These are phyloP conservation scores for Phialemonium atrogriseum DNA, from an alignment of 2,329 filamentous ascomycete species.

Conservation along the genomic window DNA sequence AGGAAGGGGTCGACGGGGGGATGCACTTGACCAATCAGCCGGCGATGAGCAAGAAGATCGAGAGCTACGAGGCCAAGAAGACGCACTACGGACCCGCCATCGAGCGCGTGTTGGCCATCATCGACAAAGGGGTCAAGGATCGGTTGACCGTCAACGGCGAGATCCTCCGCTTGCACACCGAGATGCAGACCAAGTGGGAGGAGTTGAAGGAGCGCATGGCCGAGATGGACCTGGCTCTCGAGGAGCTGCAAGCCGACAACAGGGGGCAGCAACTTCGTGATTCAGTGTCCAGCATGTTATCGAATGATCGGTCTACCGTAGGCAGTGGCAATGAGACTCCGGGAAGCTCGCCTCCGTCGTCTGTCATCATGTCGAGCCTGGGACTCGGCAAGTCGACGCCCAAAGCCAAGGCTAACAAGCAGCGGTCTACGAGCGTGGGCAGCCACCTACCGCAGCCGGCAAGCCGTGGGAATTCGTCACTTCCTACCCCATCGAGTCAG, in stretches of 20 bases:
- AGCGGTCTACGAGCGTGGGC: conserved; percentile 38
- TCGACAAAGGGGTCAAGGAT: conserved; percentile 91
- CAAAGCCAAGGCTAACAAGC: conserved; percentile 28
- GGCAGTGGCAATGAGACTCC: conserved; percentile 65
- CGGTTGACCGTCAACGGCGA: conserved; percentile 96
- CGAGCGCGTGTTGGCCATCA: conserved; percentile 82
- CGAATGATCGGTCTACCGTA: conserved; percentile 65
- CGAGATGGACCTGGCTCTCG: conserved; percentile 66
- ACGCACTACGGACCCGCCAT: conserved; percentile 90
- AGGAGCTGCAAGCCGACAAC: conserved; percentile 58
- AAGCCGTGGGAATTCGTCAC: conserved; percentile 36
- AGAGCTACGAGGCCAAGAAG: conserved; percentile 92
- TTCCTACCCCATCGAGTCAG: conserved; percentile 34
- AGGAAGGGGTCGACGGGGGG: conserved; percentile 67
- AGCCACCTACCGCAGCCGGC: conserved; percentile 37
- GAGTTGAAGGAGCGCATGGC: conserved; percentile 67
- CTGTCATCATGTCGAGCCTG: conserved; percentile 50
- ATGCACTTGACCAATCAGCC: conserved; percentile 65
- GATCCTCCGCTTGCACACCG: conserved; percentile 75
- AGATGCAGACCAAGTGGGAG: conserved; percentile 78
- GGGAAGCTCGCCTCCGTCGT: conserved; percentile 57
- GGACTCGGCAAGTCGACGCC: conserved; percentile 26
- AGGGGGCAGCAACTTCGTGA: conserved; percentile 74
- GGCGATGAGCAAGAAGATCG: conserved; percentile 70
- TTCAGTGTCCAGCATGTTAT: conserved; percentile 87